Conservation (phyloP, 2,329 filamentous ascomycete genomes). For the Meredithiella fracta region DNA sequence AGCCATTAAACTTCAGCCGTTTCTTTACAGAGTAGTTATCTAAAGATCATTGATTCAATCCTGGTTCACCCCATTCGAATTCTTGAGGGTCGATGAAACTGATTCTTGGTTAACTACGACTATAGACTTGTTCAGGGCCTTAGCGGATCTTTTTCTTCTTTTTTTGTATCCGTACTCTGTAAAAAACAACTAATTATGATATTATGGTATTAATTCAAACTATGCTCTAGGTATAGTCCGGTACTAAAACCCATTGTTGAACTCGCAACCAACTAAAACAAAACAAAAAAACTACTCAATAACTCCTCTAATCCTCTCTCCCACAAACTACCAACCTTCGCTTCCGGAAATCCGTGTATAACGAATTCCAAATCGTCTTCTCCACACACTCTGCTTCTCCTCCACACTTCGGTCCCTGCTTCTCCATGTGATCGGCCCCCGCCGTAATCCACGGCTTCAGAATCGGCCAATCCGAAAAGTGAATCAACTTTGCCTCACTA, state of each 20-base stretch:
- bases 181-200: too few species aligned
- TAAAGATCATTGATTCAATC: slow-evolving; percentile 2
- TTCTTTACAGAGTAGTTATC: background rate
- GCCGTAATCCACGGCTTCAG: slow-evolving; percentile 37
- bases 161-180: background rate
- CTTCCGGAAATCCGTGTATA: slow-evolving; percentile 34
- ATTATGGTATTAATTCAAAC: too few species aligned
- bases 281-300: background rate
- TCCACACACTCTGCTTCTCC: slow-evolving; percentile 29
- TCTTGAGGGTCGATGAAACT: too few species aligned
- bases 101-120: background rate
- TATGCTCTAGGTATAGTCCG: too few species aligned
- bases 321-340: background rate
- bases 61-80: slow-evolving; percentile 1
- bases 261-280: background rate
- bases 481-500: slow-evolving; percentile 44
- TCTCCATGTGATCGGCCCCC: slow-evolving; percentile 1
- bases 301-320: background rate
- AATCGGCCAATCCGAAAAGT: slow-evolving; percentile 18
- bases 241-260: too few species aligned
- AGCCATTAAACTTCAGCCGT: background rate
- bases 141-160: background rate
- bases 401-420: slow-evolving; percentile 20
- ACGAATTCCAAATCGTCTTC: slow-evolving; percentile 16
- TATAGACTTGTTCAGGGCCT: background rate